Evolutionary conservation across 1,284 basidiomycete genomes (phyloP).

Genomic region (Anthracocystis panici-leucophaei): DNA sequence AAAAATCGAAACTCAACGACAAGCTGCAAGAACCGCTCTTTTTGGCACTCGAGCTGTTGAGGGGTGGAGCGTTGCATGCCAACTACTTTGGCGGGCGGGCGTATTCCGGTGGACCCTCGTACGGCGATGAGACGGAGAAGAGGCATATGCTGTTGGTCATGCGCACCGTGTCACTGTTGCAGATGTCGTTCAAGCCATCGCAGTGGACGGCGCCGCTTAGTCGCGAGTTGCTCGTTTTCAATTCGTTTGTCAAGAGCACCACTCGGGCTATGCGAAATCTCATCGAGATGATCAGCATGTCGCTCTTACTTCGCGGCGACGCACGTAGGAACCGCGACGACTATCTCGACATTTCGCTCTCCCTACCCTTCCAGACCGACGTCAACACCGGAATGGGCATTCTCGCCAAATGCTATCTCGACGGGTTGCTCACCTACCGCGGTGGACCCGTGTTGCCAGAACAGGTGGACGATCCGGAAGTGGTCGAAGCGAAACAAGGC

Average conservation of each 20-base stretch:
- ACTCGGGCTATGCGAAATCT: slow-evolving; percentile 89
- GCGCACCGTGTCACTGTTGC: slow-evolving; percentile 92
- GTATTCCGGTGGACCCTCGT: slow-evolving; percentile 93
- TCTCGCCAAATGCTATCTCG: slow-evolving; percentile 86
- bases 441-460: slow-evolving; percentile 74
- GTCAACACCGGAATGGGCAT: slow-evolving; percentile 98
- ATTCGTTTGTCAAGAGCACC: slow-evolving; percentile 91
- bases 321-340: slow-evolving; percentile 88
- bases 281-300: slow-evolving; percentile 88
- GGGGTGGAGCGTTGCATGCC: slow-evolving; percentile 94
- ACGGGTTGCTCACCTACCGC: slow-evolving; percentile 82
- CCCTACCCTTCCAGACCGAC: slow-evolving; percentile 83
- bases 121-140: slow-evolving; percentile 74
- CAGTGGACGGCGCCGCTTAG: slow-evolving; percentile 84
- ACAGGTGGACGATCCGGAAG: slow-evolving; percentile 78
- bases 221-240: slow-evolving; percentile 95
- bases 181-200: slow-evolving; percentile 82
- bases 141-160: slow-evolving; percentile 94
- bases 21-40: slow-evolving; percentile 96
- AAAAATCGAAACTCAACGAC: slow-evolving; percentile 86
- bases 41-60: slow-evolving; percentile 86
- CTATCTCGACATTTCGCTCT: slow-evolving; percentile 86
- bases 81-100: slow-evolving; percentile 87
- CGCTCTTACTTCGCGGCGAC: slow-evolving; percentile 90
- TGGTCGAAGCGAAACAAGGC: slow-evolving; percentile 83